Conservation (phyloP, 2,329 filamentous ascomycete species). For the Ciborinia camelliae region DNA sequence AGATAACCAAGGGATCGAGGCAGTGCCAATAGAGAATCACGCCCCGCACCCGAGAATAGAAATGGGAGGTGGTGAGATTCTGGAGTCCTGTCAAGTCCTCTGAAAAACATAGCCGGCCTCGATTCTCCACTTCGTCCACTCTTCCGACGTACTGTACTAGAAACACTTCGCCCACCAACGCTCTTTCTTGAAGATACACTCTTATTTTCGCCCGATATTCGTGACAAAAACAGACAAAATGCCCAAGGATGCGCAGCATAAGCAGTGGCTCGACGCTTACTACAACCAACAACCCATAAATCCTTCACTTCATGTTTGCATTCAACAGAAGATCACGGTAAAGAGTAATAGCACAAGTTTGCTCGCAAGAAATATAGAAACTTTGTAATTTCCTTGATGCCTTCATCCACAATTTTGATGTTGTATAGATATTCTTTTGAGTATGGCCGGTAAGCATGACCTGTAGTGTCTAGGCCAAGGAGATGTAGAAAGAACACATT, state of each 20-base stretch:
- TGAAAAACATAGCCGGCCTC: slow-evolving; percentile 68
- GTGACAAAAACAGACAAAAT: slow-evolving; percentile 39
- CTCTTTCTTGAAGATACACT: slow-evolving; percentile 80
- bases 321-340: too few species aligned
- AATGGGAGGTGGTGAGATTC: neutral
- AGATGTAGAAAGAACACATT: slow-evolving; percentile 94
- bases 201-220: slow-evolving; percentile 67
- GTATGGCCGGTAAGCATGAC: slow-evolving; percentile 83
- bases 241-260: neutral
- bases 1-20: neutral
- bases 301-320: too few species aligned
- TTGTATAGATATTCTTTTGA: slow-evolving; percentile 95
- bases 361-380: too few species aligned
- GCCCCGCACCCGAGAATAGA: neutral
- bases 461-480: slow-evolving; percentile 85
- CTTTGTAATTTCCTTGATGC: slow-evolving; percentile 78
- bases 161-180: slow-evolving; percentile 66
- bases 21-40: neutral
- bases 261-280: neutral
- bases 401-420: slow-evolving; percentile 88
- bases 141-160: slow-evolving; percentile 64
- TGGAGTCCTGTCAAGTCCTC: slow-evolving; percentile 67
- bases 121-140: slow-evolving; percentile 62
- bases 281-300: neutral
- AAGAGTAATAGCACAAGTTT: too few species aligned